phyloP scores from a whole-genome alignment of 768 basidiomycete species.

The Auricularia sp. region DNA sequence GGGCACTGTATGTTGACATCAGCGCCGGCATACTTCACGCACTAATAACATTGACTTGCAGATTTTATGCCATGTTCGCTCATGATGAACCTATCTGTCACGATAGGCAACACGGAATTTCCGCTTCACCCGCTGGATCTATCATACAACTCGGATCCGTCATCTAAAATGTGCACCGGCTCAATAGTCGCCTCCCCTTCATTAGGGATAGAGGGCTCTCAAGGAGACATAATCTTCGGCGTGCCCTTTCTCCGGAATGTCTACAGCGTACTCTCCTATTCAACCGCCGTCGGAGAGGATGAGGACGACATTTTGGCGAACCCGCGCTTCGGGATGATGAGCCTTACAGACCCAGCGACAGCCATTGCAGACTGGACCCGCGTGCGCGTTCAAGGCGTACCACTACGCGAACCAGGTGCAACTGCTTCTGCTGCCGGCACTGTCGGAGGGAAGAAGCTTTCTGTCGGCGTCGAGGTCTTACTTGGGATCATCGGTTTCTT shows the following conservation, averaged over 20 bases:
- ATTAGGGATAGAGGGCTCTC: constrained; percentile 27
- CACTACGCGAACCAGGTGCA: constrained; percentile 26
- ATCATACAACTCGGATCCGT: constrained; percentile 33
- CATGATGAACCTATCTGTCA: constrained; percentile 64
- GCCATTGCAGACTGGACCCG: constrained; percentile 61
- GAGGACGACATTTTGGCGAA: constrained; percentile 11
- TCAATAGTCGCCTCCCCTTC: constrained; percentile 49
- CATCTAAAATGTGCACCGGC: constrained; percentile 45
- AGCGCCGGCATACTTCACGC: background rate
- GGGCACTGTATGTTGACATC: constrained; percentile 46
- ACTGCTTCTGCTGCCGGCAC: constrained; percentile 6
- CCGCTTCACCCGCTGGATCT: constrained; percentile 70
- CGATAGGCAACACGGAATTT: constrained; percentile 45
- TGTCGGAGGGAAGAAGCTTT: constrained; percentile 29
- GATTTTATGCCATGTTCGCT: constrained; percentile 67
- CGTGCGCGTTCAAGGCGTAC: constrained; percentile 57
- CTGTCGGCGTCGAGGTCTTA: constrained; percentile 54
- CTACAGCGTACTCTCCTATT: constrained; percentile 70
- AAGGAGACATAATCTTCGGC: constrained; percentile 66
- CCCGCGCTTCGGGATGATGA: constrained; percentile 50
- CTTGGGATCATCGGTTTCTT: constrained; percentile 52
- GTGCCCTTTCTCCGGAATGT: constrained; percentile 69
- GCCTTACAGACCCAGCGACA: constrained; percentile 48
- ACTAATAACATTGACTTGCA: constrained; percentile 18
- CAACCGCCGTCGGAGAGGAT: background rate